These are phyloP conservation scores for Pulveroboletus sp. DNA, from an alignment of 768 basidiomycete species.

Conservation along the genomic window DNA sequence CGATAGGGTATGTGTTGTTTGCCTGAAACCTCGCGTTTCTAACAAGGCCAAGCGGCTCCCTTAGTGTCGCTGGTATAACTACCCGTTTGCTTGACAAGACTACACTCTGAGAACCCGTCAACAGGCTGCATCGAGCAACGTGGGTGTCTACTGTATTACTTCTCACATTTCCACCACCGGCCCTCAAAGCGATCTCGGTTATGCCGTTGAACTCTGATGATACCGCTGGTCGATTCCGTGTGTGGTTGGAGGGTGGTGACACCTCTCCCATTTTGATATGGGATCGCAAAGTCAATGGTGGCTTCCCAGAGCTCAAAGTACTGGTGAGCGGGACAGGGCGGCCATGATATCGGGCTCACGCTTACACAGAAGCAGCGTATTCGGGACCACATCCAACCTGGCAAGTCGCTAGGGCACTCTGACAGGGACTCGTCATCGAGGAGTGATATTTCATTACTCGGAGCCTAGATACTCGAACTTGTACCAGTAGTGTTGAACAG, in stretches of 20 bases:
- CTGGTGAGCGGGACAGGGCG: slow-evolving; percentile 47
- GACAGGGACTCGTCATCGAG: slow-evolving; percentile 46
- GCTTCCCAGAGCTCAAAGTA: slow-evolving; percentile 87
- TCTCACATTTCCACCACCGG: slow-evolving; percentile 83
- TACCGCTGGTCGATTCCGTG: slow-evolving; percentile 84
- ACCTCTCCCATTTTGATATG: slow-evolving; percentile 53
- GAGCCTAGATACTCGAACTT: neutral
- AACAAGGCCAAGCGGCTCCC: neutral
- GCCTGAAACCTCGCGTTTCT: neutral
- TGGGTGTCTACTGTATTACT: slow-evolving; percentile 94
- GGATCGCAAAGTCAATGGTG: slow-evolving; percentile 88
- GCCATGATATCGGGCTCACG: slow-evolving; percentile 4
- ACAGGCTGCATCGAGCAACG: slow-evolving; percentile 84
- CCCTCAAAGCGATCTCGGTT: slow-evolving; percentile 60
- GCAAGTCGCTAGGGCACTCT: slow-evolving; percentile 81
- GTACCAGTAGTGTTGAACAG: slow-evolving; percentile 3
- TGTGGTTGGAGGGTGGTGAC: slow-evolving; percentile 62
- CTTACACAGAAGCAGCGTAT: slow-evolving; percentile 76
- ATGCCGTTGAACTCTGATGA: slow-evolving; percentile 75
- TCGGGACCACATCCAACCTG: slow-evolving; percentile 78
- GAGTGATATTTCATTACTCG: neutral
- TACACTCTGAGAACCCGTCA: neutral
- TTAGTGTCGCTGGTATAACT: slow-evolving; percentile 78
- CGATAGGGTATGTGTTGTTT: slow-evolving; percentile 59
- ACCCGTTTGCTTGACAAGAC: neutral